These are phyloP conservation scores for Aspergillus texensis DNA, from an alignment of 2,329 filamentous ascomycete species.

Conservation along the genomic window DNA sequence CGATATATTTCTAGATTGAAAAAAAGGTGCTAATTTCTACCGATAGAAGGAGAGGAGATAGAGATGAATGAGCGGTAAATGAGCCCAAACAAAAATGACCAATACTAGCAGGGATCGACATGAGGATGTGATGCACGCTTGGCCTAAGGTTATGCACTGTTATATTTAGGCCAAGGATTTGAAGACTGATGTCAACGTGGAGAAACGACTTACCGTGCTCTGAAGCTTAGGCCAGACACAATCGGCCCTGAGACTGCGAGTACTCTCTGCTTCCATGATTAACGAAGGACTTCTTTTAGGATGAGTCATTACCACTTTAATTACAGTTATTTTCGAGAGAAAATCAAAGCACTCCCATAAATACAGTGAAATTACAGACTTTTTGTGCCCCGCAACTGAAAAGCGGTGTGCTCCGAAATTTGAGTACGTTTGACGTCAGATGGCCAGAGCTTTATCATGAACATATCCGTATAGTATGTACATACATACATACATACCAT, in stretches of 20 bases:
- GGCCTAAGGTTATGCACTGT: not conserved
- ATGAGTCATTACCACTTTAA: not conserved
- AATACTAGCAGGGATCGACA: not conserved
- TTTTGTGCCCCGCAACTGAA: conserved; percentile 5
- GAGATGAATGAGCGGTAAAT: not conserved
- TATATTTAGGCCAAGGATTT: not conserved
- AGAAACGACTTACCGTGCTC: not conserved
- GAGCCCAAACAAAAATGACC: not conserved
- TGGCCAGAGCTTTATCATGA: conserved; percentile 16
- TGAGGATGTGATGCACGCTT: not conserved
- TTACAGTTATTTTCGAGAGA: not conserved
- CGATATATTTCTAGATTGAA: not conserved
- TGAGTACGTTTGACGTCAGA: conserved; percentile 22
- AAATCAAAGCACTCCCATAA: not conserved
- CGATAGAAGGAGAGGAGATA: not conserved
- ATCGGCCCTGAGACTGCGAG: not conserved
- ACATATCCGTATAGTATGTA: too few species aligned
- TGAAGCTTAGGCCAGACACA: not conserved
- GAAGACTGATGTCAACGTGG: not conserved
- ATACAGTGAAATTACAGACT: not conserved
- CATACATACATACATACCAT: not conserved
- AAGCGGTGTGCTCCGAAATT: conserved; percentile 22
- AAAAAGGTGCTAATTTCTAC: not conserved
- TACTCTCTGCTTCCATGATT: not conserved
- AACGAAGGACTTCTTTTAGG: not conserved